Evolutionary conservation across 2,329 filamentous ascomycete species (phyloP).

Genomic region (Exophiala phaeomuriformis): DNA sequence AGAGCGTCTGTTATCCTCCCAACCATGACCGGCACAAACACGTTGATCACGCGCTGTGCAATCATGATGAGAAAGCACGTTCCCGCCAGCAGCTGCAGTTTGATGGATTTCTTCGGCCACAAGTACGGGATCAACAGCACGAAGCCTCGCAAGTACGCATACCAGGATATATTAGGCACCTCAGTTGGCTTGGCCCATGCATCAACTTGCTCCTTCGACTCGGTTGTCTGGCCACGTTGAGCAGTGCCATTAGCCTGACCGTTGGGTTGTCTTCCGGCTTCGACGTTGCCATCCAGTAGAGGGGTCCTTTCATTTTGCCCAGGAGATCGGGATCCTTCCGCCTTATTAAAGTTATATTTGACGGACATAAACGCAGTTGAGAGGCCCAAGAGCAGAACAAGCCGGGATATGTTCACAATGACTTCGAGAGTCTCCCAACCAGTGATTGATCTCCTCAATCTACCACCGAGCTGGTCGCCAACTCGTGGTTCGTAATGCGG

Average conservation of each 20-base stretch:
- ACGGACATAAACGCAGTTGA: slow-evolving; percentile 54
- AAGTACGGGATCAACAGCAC: slow-evolving; percentile 92
- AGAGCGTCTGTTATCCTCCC: slow-evolving; percentile 72
- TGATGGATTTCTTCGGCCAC: slow-evolving; percentile 77
- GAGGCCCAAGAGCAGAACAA: slow-evolving; percentile 58
- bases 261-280: slow-evolving; percentile 38
- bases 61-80: slow-evolving; percentile 75
- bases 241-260: slow-evolving; percentile 43
- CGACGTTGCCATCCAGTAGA: slow-evolving; percentile 35
- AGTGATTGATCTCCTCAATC: slow-evolving; percentile 36
- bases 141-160: slow-evolving; percentile 89
- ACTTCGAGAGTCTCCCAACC: slow-evolving; percentile 38
- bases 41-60: slow-evolving; percentile 74
- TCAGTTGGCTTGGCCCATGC: slow-evolving; percentile 81
- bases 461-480: slow-evolving; percentile 42
- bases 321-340: slow-evolving; percentile 34
- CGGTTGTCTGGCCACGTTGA: slow-evolving; percentile 9
- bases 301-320: slow-evolving; percentile 39
- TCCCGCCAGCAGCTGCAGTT: slow-evolving; percentile 69
- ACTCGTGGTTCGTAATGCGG: slow-evolving; percentile 58
- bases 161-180: slow-evolving; percentile 83
- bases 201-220: slow-evolving; percentile 34
- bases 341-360: slow-evolving; percentile 35
- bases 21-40: slow-evolving; percentile 75
- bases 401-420: slow-evolving; percentile 57